These are phyloP conservation scores for Mycosphaerella sp. DNA, from an alignment of 2,329 filamentous ascomycete species.

Conservation along the genomic window DNA sequence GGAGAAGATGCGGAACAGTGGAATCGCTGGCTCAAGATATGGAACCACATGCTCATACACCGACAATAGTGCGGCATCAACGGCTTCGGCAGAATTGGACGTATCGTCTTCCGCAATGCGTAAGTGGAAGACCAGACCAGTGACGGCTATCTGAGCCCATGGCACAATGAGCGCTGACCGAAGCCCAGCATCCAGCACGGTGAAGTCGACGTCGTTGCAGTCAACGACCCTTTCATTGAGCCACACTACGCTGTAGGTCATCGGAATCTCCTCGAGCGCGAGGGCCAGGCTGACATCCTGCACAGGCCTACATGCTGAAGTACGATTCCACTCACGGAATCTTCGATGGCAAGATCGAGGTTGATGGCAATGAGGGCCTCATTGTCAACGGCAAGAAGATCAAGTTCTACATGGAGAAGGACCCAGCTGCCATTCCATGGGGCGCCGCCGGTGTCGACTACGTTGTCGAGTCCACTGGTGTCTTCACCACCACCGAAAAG, in stretches of 20 bases:
- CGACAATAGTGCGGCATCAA: conserved; percentile 79
- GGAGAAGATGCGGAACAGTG: conserved; percentile 5
- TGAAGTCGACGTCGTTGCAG: conserved; percentile 86
- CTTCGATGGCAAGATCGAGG: conserved; percentile 87
- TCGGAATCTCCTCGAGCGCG: background rate
- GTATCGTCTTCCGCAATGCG: conserved; percentile 99
- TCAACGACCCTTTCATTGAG: conserved; percentile 99
- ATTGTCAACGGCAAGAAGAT: conserved; percentile 90
- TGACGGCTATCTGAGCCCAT: background rate
- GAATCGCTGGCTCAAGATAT: conserved; percentile 6
- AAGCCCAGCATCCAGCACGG: conserved; percentile 65
- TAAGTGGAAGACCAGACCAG: conserved; percentile 41
- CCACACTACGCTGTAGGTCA: conserved; percentile 87
- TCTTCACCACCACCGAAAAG: conserved; percentile 99
- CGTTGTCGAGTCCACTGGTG: conserved; percentile 95
- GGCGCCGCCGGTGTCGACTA: conserved; percentile 79
- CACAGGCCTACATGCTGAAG: conserved; percentile 97
- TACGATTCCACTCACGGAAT: conserved; percentile 95
- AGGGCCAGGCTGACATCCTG: conserved; percentile 16
- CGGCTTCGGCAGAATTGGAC: conserved; percentile 99
- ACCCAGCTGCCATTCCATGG: conserved; percentile 90
- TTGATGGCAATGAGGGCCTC: conserved; percentile 65
- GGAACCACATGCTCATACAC: conserved; percentile 18
- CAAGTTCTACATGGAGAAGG: conserved; percentile 89
- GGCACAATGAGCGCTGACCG: conserved; percentile 15